Evolutionary conservation across 371 early-diverging fungal species (phyloP).

Genomic region (Cokeromyces recurvatus): DNA sequence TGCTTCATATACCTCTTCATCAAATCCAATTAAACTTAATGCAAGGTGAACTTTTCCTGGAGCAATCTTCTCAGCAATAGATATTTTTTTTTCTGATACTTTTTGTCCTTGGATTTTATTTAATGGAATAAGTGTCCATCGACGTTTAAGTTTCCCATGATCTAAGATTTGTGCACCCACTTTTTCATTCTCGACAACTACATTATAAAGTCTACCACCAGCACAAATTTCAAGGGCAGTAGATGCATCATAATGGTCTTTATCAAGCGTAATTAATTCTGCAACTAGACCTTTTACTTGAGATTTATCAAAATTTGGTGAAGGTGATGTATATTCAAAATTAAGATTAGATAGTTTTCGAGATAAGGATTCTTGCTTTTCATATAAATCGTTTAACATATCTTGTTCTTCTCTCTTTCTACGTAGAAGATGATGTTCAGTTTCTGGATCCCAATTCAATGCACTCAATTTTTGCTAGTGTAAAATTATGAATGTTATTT

Average conservation of each 20-base stretch:
- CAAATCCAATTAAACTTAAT: conserved; percentile 76
- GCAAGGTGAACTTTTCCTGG: conserved; percentile 86
- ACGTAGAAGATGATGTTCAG: conserved; percentile 32
- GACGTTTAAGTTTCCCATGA: conserved; percentile 69
- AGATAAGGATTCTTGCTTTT: conserved; percentile 45
- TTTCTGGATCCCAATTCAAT: conserved; percentile 52
- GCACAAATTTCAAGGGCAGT: conserved; percentile 93
- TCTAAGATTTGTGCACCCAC: conserved; percentile 85
- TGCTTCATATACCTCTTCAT: conserved; percentile 73
- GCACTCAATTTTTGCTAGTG: conserved; percentile 24
- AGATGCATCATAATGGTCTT: conserved; percentile 55
- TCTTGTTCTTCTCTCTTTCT: conserved; percentile 30
- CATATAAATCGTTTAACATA: conserved; percentile 31
- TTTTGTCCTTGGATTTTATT: conserved; percentile 84
- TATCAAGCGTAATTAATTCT: conserved; percentile 72
- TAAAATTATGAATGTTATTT: no score
- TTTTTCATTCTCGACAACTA: conserved; percentile 92
- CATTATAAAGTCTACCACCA: conserved; percentile 90
- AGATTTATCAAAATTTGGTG: conserved; percentile 82
- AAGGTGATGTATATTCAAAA: conserved; percentile 68
- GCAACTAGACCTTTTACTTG: conserved; percentile 93
- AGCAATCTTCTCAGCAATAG: conserved; percentile 67
- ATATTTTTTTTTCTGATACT: conserved; percentile 57
- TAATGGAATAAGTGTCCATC: conserved; percentile 97
- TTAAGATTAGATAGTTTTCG: conserved; percentile 56